A percentile compares a stretch with the other conserved stretches of the same genome.
Conservation (phyloP, 345 rosid species). For the Eucalyptus victrix region DNA sequence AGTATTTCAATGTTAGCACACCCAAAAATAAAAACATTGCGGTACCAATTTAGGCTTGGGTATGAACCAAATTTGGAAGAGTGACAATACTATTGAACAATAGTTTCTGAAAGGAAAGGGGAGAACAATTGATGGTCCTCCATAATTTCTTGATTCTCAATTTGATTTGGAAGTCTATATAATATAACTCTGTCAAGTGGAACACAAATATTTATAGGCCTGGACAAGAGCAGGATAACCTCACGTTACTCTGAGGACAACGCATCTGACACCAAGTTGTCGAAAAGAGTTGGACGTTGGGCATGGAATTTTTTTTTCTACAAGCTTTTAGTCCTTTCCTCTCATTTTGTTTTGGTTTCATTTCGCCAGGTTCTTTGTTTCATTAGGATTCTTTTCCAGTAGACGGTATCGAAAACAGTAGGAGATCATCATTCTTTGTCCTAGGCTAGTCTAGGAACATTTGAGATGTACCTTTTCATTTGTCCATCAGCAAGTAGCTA, state of each 20-base stretch:
- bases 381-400: background rate
- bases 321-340: background rate
- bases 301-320: background rate
- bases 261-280: background rate
- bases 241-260: background rate
- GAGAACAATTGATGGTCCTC: background rate
- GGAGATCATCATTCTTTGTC: background rate
- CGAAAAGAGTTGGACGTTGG: background rate
- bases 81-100: background rate
- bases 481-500: background rate
- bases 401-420: background rate
- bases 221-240: background rate
- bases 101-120: background rate
- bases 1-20: background rate
- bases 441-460: background rate
- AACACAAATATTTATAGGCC: background rate
- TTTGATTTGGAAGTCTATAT: background rate
- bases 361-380: background rate
- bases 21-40: background rate
- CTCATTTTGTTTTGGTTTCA: background rate
- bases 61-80: background rate
- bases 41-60: background rate
- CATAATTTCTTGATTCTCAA: background rate
- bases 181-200: background rate
- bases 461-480: background rate